These are phyloP conservation scores for Aureobasidium sp. DNA, from an alignment of 2,329 filamentous ascomycete genomes.

Conservation along the genomic window DNA sequence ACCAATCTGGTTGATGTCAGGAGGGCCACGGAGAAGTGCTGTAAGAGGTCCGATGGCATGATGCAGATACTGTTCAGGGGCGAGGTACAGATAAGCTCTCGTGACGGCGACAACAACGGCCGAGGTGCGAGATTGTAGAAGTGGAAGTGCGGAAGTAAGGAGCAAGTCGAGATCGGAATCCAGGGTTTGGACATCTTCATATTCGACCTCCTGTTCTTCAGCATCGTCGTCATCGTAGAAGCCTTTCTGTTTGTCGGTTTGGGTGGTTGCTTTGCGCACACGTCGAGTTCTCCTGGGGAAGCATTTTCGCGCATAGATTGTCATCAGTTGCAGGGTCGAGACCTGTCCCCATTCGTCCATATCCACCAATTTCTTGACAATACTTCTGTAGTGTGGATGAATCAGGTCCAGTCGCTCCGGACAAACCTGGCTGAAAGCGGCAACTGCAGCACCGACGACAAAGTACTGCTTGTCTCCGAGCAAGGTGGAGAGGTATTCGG, in stretches of 20 bases:
- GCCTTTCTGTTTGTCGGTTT: constrained; percentile 38
- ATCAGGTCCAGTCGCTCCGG: constrained; percentile 81
- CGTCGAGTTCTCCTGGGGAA: constrained; percentile 65
- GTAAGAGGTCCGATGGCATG: constrained; percentile 74
- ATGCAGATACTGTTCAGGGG: constrained; percentile 66
- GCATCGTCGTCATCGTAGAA: constrained; percentile 70
- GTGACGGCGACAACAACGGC: constrained; percentile 85
- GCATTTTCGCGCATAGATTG: constrained; percentile 74
- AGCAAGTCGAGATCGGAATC: constrained; percentile 79
- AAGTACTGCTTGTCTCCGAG: constrained; percentile 86
- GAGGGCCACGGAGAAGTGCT: constrained; percentile 72
- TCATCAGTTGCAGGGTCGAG: constrained; percentile 72
- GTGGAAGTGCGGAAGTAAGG: constrained; percentile 68
- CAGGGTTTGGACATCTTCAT: constrained; percentile 52
- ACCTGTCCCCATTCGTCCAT: constrained; percentile 99
- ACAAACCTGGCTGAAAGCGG: constrained; percentile 81
- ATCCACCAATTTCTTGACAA: constrained; percentile 87
- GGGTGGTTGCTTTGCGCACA: constrained; percentile 42
- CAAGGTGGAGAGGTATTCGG: constrained; percentile 70
- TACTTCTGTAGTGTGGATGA: constrained; percentile 76
- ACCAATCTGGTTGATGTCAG: constrained; percentile 82
- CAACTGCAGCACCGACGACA: constrained; percentile 88
- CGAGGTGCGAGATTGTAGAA: constrained; percentile 87
- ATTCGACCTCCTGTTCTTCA: constrained; percentile 37
- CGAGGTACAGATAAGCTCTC: constrained; percentile 76